Evolutionary conservation across 1,284 basidiomycete genomes (phyloP).

Genomic region (Cutaneotrichosporon sp.): DNA sequence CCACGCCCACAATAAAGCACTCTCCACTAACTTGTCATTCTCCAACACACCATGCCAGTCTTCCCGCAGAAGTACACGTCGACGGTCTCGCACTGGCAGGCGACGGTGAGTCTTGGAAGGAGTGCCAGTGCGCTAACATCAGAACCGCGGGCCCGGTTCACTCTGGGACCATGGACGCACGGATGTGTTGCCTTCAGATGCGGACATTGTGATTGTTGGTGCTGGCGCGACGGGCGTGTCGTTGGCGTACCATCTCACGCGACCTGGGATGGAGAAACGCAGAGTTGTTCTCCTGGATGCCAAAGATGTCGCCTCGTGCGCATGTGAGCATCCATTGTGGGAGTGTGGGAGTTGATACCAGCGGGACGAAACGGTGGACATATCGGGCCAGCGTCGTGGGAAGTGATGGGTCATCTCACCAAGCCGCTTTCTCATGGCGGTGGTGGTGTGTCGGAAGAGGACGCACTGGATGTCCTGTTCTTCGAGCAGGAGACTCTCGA

Average conservation of each 20-base stretch:
- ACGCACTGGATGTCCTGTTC: slow-evolving; percentile 57
- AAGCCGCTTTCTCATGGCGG: slow-evolving; percentile 23
- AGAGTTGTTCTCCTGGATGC: slow-evolving; percentile 39
- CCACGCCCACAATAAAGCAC: no score
- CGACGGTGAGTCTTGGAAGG: slow-evolving; percentile 4
- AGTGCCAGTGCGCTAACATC: neutral
- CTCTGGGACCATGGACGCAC: slow-evolving; percentile 33
- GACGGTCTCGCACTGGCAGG: slow-evolving; percentile 19
- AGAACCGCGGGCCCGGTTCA: slow-evolving; percentile 30
- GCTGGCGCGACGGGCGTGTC: slow-evolving; percentile 28
- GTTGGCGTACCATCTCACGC: slow-evolving; percentile 29
- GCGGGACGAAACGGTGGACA: slow-evolving; percentile 49
- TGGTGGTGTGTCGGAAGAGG: slow-evolving; percentile 47
- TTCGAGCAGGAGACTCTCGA: slow-evolving; percentile 68
- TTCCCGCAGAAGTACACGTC: slow-evolving; percentile 17
- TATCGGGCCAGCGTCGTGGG: slow-evolving; percentile 36
- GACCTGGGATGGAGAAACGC: slow-evolving; percentile 29
- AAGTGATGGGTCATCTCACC: slow-evolving; percentile 23
- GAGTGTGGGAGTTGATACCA: slow-evolving; percentile 1
- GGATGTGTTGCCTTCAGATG: slow-evolving; percentile 22
- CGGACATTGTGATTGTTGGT: slow-evolving; percentile 35
- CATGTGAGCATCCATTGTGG: slow-evolving; percentile 28
- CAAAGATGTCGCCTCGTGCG: slow-evolving; percentile 44
- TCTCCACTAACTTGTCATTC: neutral
- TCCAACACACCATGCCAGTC: slow-evolving; percentile 7